Conservation (phyloP, 2,329 filamentous ascomycete genomes). For the Immersiporthe knoxdaviesiana region DNA sequence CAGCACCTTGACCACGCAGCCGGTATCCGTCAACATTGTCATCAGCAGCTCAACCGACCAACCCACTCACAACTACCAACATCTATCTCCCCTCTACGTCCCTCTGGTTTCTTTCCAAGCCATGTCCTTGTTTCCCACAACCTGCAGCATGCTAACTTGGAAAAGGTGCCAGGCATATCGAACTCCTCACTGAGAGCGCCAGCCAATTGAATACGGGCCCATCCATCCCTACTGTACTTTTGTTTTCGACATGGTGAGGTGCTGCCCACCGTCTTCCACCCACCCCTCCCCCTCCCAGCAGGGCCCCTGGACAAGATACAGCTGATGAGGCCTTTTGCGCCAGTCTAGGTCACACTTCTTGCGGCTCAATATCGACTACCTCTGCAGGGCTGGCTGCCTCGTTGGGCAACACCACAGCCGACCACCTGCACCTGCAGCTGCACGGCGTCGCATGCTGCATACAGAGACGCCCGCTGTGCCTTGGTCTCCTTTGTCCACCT, state of each 20-base stretch:
- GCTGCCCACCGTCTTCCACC: background rate
- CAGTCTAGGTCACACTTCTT: background rate
- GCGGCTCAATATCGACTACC: conserved; percentile 4
- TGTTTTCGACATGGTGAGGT: background rate
- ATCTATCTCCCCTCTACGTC: background rate
- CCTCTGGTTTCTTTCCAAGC: background rate
- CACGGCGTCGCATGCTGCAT: conserved; percentile 3
- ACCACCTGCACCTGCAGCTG: background rate
- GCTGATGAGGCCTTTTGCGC: background rate
- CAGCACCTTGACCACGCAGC: no score
- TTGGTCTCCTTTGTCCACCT: background rate
- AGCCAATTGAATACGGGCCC: background rate
- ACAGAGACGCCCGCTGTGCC: background rate
- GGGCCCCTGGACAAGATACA: background rate
- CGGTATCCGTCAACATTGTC: no score
- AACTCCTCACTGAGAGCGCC: background rate
- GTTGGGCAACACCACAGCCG: conserved; percentile 8
- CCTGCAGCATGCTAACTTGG: no score
- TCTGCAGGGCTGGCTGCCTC: background rate
- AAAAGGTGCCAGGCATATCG: no score
- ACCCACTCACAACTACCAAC: background rate
- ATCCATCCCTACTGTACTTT: background rate
- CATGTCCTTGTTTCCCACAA: background rate
- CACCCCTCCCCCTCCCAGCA: background rate
- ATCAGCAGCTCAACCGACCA: background rate